Evolutionary conservation across 108 stramenopile species (phyloP).

Genomic region (Nannochloropsis salina): DNA sequence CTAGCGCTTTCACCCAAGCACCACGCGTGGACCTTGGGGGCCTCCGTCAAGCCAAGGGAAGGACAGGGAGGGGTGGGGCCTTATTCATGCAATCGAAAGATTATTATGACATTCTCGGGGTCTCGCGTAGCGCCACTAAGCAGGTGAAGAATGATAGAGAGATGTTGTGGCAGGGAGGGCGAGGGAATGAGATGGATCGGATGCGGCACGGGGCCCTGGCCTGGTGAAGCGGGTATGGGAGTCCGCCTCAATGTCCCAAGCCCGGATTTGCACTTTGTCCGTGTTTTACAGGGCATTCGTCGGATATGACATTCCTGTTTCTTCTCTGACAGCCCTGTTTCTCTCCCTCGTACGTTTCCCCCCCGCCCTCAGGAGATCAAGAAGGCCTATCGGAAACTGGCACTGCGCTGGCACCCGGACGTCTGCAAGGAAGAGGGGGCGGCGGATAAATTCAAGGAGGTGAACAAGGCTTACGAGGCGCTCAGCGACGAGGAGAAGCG

Average conservation of each 20-base stretch:
- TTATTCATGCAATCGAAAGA: conserved; percentile 15
- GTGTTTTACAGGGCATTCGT: too few relatives aligned
- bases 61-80: background rate
- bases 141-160: background rate
- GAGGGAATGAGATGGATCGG: background rate
- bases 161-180: background rate
- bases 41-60: background rate
- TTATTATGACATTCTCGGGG: conserved; percentile 11
- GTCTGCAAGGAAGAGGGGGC: background rate
- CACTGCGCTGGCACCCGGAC: conserved; percentile 76
- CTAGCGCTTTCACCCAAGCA: background rate
- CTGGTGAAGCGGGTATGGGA: too few relatives aligned
- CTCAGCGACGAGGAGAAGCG: conserved; percentile 36
- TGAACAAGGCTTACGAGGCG: conserved; percentile 45
- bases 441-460: conserved; percentile 39
- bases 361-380: conserved; percentile 62
- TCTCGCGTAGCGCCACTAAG: background rate
- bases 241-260: too few relatives aligned
- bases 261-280: too few relatives aligned
- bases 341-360: background rate
- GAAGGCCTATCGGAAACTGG: conserved; percentile 78
- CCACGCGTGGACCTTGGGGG: background rate
- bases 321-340: background rate
- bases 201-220: background rate
- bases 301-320: background rate